These are phyloP conservation scores for Pseudopithomyces chartarum DNA, from an alignment of 2,329 filamentous ascomycete species.

Conservation along the genomic window DNA sequence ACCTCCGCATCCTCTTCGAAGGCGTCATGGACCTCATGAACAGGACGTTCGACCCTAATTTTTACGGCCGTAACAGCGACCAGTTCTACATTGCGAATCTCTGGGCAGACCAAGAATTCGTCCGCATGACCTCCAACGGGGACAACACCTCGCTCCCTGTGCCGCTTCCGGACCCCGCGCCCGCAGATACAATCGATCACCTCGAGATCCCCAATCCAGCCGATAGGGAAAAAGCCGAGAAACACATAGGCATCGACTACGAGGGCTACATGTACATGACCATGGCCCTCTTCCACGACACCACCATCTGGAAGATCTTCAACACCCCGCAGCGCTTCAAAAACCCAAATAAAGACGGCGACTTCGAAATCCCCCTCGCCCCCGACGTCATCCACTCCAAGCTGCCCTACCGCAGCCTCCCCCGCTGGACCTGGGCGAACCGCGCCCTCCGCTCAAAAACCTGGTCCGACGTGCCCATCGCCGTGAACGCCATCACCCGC, in stretches of 20 bases:
- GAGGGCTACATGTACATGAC: neutral
- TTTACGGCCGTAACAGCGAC: neutral
- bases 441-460: neutral
- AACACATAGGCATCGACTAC: constrained; percentile 1
- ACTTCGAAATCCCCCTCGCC: neutral
- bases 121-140: neutral
- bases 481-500: neutral
- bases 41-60: constrained; percentile 1
- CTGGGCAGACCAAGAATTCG: constrained; percentile 2
- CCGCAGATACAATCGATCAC: neutral
- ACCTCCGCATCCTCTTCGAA: neutral
- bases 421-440: neutral
- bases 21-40: neutral
- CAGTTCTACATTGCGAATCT: constrained; percentile 4
- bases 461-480: neutral
- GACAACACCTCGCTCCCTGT: neutral
- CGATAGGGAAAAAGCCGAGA: neutral
- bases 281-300: neutral
- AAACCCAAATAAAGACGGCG: neutral
- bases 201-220: neutral
- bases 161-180: neutral
- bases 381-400: neutral
- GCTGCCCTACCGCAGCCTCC: neutral
- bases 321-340: neutral
- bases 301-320: neutral